Base-by-base conservation (phyloP, 345 rosid genomes). In the Noccaea bulbosa region DNA sequence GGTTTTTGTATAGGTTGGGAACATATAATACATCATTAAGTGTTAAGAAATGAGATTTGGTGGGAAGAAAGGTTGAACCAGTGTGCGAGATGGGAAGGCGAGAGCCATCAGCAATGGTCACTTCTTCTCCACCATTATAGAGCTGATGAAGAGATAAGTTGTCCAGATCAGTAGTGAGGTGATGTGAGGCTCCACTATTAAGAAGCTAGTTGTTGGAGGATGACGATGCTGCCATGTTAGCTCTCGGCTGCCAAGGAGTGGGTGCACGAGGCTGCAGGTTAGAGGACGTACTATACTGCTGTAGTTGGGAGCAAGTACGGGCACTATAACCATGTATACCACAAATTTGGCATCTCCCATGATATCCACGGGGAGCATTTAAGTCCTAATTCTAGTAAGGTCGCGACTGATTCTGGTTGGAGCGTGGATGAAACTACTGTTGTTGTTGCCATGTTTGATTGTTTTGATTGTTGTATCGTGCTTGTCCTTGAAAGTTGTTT, bases 141-240 rank as follows among this genome's bases (percentile, higher is more conserved):
- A 5, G 44, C 0, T 40, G 44, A 4, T 40, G 44, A 0, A 40
- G n/a, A 11, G 44, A 3, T 0, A 40, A 0, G 1, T 40, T 40
- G 12, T 11, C 3, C 3, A 40, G n/a, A 40, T 40, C 44, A 0
- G 44, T 3, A 0, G 44, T 40, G 1, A 40, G 14, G 1, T 40
- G 44, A 4, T 40, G n/a, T 0, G 44, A 10, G 0, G 44, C 44
- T 0, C n/a, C 44, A 4, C 44, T 40, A 5, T 40, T n/a, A 11
- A 40, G n/a, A 0, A 44, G 17, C 48, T 17, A 44, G 3, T 3
- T 5, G 0, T 1, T 12, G 1, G 48, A n/a, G 1, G 48, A 0
- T 0, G 48, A 5, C 0, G 48, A 8, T 2, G 17, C 4, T 0
- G 17, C 48, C 0, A 44, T 0, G 0, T 44, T 5, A 0, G 48